phyloP scores from a whole-genome alignment of 257 asterid species.

The Fraxinus cuspidata region DNA sequence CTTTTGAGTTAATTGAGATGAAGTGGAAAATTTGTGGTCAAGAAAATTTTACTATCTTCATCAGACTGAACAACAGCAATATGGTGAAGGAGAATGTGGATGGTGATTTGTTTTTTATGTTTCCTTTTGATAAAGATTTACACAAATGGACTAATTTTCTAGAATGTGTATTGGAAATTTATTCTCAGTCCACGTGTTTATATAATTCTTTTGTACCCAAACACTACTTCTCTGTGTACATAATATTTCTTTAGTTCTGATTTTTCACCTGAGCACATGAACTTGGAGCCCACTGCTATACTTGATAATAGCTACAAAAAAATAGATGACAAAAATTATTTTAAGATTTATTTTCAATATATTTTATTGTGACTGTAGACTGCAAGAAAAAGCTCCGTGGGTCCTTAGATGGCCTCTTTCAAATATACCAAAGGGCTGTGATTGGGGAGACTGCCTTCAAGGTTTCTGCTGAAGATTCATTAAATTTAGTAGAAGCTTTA shows the following conservation, averaged over 20 bases:
- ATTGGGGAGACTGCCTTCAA: constrained; percentile 83
- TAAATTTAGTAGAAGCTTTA: constrained; percentile 92
- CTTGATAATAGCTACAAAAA: constrained; percentile 13
- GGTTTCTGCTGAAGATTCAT: constrained; percentile 94
- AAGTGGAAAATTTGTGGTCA: not conserved
- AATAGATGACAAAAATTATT: constrained; percentile 17
- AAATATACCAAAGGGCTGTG: constrained; percentile 89
- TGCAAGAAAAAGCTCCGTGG: constrained; percentile 90
- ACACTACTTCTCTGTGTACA: not conserved
- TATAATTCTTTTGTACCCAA: not conserved
- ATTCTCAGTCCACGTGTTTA: not conserved
- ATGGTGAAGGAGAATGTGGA: not conserved
- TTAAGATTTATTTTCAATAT: not conserved
- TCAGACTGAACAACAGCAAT: not conserved
- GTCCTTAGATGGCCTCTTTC: constrained; percentile 82
- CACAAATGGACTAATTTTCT: not conserved
- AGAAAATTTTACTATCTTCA: not conserved
- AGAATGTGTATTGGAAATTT: constrained; percentile 2
- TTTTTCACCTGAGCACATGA: constrained; percentile 17
- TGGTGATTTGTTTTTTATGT: not conserved
- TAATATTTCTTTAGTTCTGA: constrained; percentile 1
- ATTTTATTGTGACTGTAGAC: constrained; percentile 47
- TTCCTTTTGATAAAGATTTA: not conserved
- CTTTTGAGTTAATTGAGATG: too few species aligned
- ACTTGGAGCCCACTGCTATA: constrained; percentile 2